phyloP scores from a whole-genome alignment of 2,329 filamentous ascomycete genomes.

The Colletotrichum sublineola region DNA sequence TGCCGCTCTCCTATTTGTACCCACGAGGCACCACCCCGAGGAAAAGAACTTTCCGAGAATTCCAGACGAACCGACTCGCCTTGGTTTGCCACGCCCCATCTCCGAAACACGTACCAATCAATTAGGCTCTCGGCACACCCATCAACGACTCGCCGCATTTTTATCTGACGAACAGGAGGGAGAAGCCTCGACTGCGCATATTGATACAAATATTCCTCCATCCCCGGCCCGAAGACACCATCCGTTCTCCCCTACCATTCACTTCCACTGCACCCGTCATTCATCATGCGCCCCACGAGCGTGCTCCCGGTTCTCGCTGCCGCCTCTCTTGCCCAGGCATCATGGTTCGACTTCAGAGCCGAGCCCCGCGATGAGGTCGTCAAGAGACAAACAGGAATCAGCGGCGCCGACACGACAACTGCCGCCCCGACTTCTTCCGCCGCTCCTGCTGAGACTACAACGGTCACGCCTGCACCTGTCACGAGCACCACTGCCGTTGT shows the following conservation, averaged over 20 bases:
- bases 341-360: conserved; percentile 47
- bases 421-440: conserved; percentile 38
- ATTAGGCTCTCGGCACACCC: conserved; percentile 7
- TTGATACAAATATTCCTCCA: conserved; percentile 14
- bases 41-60: conserved; percentile 30
- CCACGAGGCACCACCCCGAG: conserved; percentile 20
- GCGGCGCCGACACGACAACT: conserved; percentile 22
- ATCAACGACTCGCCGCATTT: neutral
- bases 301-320: conserved; percentile 63
- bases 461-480: conserved; percentile 28
- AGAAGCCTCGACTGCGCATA: neutral
- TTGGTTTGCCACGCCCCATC: conserved; percentile 17
- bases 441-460: conserved; percentile 40
- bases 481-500: conserved; percentile 28
- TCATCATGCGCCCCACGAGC: conserved; percentile 62
- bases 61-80: conserved; percentile 30
- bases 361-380: conserved; percentile 34
- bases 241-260: neutral
- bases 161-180: neutral
- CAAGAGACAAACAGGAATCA: conserved; percentile 36
- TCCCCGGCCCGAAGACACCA: neutral
- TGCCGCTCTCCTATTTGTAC: conserved; percentile 26
- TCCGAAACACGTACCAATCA: neutral
- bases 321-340: conserved; percentile 61
- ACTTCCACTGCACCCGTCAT: neutral